Conservation (phyloP, 805 yeast species). For the Candida krabiensis region DNA sequence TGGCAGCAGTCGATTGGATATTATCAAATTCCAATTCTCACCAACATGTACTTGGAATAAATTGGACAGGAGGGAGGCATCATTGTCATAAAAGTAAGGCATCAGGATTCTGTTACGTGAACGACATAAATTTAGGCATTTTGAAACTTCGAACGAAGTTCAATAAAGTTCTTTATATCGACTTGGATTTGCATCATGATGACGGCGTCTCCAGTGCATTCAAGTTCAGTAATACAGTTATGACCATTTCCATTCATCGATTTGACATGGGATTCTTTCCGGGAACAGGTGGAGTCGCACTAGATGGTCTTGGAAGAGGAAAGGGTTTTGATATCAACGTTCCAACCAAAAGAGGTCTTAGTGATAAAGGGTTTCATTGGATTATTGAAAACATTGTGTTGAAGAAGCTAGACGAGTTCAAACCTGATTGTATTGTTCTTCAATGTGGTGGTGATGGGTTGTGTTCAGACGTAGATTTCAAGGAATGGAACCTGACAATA, state of each 20-base stretch:
- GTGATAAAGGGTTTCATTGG: constrained; percentile 41
- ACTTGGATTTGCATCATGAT: constrained; percentile 77
- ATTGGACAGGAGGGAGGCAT: constrained; percentile 83
- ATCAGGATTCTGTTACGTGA: constrained; percentile 72
- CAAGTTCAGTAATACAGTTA: constrained; percentile 50
- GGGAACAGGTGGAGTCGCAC: constrained; percentile 54
- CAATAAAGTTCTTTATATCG: constrained; percentile 57
- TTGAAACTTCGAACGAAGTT: constrained; percentile 47
- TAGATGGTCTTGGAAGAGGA: constrained; percentile 41
- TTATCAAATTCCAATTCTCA: constrained; percentile 9
- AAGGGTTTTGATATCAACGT: constrained; percentile 44
- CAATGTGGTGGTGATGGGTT: constrained; percentile 79
- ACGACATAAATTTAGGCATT: constrained; percentile 64
- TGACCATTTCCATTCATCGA: constrained; percentile 64
- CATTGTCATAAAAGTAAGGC: constrained; percentile 58
- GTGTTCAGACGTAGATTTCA: constrained; percentile 52
- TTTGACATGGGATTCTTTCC: constrained; percentile 71
- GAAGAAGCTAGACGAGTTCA: constrained; percentile 39
- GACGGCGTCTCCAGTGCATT: constrained; percentile 77
- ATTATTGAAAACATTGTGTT: constrained; percentile 42
- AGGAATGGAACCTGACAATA: constrained; percentile 70
- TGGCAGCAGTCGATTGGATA: constrained; percentile 46
- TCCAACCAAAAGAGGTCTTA: constrained; percentile 57
- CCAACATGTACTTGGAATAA: constrained; percentile 45
- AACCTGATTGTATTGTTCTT: constrained; percentile 56